Conservation (phyloP, 2,329 filamentous ascomycete species). For the Alternaria sp. region DNA sequence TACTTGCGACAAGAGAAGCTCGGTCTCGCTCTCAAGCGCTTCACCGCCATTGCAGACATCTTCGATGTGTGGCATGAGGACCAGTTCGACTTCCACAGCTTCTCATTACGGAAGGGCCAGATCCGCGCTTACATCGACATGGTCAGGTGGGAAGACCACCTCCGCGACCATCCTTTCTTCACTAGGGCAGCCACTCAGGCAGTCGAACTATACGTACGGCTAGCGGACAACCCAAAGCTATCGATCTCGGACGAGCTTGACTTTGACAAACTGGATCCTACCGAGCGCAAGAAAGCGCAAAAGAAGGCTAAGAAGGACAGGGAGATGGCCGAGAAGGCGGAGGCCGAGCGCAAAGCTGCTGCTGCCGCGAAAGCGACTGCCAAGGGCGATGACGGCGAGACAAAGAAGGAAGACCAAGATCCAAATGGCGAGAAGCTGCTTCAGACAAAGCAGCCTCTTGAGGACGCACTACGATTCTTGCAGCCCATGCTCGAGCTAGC, state of each 20-base stretch:
- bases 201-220: slow-evolving; percentile 76
- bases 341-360: slow-evolving; percentile 79
- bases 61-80: slow-evolving; percentile 99
- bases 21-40: slow-evolving; percentile 88
- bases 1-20: slow-evolving; percentile 82
- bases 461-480: slow-evolving; percentile 87
- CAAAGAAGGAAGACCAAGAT: slow-evolving; percentile 89
- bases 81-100: slow-evolving; percentile 98
- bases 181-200: slow-evolving; percentile 82
- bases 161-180: slow-evolving; percentile 94
- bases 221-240: slow-evolving; percentile 76
- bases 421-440: slow-evolving; percentile 81
- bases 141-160: slow-evolving; percentile 91
- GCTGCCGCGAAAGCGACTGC: slow-evolving; percentile 66
- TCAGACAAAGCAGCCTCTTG: slow-evolving; percentile 80
- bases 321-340: slow-evolving; percentile 74
- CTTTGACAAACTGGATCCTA: slow-evolving; percentile 57
- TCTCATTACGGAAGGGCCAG: slow-evolving; percentile 95
- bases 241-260: slow-evolving; percentile 68
- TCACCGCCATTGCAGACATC: slow-evolving; percentile 86
- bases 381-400: slow-evolving; percentile 65
- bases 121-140: slow-evolving; percentile 95
- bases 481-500: slow-evolving; percentile 80
- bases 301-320: slow-evolving; percentile 89
- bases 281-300: slow-evolving; percentile 82